Base-by-base conservation (phyloP, 73 alveolate genomes). In the Diophrys sp. region DNA sequence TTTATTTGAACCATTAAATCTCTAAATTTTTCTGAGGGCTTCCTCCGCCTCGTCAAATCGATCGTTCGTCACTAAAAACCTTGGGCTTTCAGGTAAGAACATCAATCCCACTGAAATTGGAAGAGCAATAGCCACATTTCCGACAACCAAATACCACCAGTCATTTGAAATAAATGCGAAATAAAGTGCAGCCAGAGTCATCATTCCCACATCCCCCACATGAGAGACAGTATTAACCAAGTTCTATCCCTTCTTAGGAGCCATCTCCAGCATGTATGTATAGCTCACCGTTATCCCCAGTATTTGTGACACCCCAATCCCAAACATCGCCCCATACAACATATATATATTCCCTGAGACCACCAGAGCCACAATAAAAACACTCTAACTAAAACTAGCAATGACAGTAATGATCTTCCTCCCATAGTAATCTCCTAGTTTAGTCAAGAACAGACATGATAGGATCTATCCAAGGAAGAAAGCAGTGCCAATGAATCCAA, bases 21-120 rank as follows among this genome's bases (percentile, higher is more conserved):
- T 75, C 2, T 84, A 83, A 1, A 87, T 81, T 28, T 54, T 29
- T 32, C 44, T 71, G 0, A 87, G 29, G 0, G 67, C 75, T 14
- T 54, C 1, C 34, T 87, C 66, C 2, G 87, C 87, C 27, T 87
- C 83, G 24, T 33, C 66, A 55, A 23, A 71, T 56, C 76, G 73
- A 24, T 76, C 54, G 33, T 75, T 24, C 32, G 80, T 69, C 23
- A 80, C 31, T 1, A 87, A 79, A 69, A 77, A 81, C 33, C 89
- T 74, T 11, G 94, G 94, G 33, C 87, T 70, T 54, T 87, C 94
- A 0, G 94, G 94, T 2, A 80, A 23, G 31, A 66, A 80, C 28
- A 73, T 74, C n/a, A 29, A 14, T 0, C 71, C 8, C 0, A 83
- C 18, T 0, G 53, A 23, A 0, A 81, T 84, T 34, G 71, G 32